Conservation (phyloP, 257 asterid species). For the Salvia miltiorrhiza region DNA sequence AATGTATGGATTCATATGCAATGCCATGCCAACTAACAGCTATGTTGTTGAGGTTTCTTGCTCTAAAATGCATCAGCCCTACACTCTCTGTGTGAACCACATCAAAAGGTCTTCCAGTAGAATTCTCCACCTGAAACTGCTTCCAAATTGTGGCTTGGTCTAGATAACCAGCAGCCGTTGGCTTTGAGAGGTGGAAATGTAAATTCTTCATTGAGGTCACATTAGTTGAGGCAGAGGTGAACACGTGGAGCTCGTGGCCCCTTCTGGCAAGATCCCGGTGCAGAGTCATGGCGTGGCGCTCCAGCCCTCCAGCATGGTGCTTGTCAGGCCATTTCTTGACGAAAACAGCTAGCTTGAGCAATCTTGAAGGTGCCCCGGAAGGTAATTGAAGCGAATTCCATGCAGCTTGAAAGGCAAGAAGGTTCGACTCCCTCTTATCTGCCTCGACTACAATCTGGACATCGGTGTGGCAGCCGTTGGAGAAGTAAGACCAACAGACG, state of each 20-base stretch:
- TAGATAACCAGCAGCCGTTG: slow-evolving; percentile 60
- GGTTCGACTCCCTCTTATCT: slow-evolving; percentile 29
- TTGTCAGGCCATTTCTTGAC: slow-evolving; percentile 75
- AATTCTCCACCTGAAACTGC: slow-evolving; percentile 49
- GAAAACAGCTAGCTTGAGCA: slow-evolving; percentile 59
- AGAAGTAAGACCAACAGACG: slow-evolving; percentile 37
- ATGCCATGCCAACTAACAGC: slow-evolving; percentile 89
- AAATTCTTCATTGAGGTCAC: slow-evolving; percentile 26
- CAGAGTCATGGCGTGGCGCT: slow-evolving; percentile 71
- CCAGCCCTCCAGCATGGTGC: slow-evolving; percentile 64
- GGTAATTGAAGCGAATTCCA: slow-evolving; percentile 59
- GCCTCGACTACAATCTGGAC: not conserved
- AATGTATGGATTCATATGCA: slow-evolving; percentile 67
- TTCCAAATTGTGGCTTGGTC: slow-evolving; percentile 64
- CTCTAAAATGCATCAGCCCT: slow-evolving; percentile 63
- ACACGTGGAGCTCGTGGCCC: slow-evolving; percentile 72
- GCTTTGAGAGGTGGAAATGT: slow-evolving; percentile 52
- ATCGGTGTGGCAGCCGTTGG: slow-evolving; percentile 24
- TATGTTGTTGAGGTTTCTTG: slow-evolving; percentile 43
- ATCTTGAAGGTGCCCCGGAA: slow-evolving; percentile 30
- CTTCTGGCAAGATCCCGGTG: slow-evolving; percentile 57
- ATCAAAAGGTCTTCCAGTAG: slow-evolving; percentile 45
- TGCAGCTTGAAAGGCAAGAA: slow-evolving; percentile 42
- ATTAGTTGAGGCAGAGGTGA: slow-evolving; percentile 45
- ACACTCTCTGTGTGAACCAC: slow-evolving; percentile 77